phyloP scores from a whole-genome alignment of 2,329 filamentous ascomycete species.

The Neonectria punicea region DNA sequence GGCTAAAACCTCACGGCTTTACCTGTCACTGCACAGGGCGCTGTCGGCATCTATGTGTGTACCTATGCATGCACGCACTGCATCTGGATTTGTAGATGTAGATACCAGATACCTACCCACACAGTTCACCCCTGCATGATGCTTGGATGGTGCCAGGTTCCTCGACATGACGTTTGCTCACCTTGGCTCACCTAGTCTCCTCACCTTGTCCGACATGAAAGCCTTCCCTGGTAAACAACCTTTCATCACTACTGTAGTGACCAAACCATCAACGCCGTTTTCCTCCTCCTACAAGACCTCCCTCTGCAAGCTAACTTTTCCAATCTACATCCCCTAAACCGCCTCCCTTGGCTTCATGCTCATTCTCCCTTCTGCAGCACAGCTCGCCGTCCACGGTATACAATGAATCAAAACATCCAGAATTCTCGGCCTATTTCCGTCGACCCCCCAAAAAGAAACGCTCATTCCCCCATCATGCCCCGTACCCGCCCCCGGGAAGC shows the following conservation, averaged over 20 bases:
- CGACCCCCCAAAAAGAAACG: slow-evolving; percentile 5
- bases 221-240: not conserved
- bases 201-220: not conserved
- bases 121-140: not conserved
- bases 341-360: not conserved
- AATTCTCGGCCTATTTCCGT: slow-evolving; percentile 41
- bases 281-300: not conserved
- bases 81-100: not conserved
- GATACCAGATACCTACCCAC: not conserved
- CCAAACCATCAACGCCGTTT: not conserved
- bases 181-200: not conserved
- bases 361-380: not conserved
- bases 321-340: not conserved
- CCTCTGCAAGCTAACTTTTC: not conserved
- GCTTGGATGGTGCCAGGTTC: not conserved
- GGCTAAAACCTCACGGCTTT: not conserved
- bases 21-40: not conserved
- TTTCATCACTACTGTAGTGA: not conserved
- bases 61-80: not conserved
- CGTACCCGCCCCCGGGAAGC: slow-evolving; percentile 32
- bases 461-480: slow-evolving; percentile 15
- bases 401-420: not conserved
- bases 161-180: not conserved
- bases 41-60: not conserved
- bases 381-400: not conserved